Conservation (phyloP, 306 rosid species). For the Cucumis sativus region Cucumber_9930_V3 NC_026656.2:17706501-17707000, state of each 20-base stretch:
- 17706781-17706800: too few relatives aligned
- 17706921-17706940: too few relatives aligned
- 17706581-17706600: not conserved
- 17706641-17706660: not conserved
- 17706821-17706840: too few relatives aligned
- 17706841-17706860: too few relatives aligned
- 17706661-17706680: not conserved
- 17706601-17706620: not conserved
- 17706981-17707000: not conserved
- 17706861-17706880: too few relatives aligned
- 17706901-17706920: too few relatives aligned
- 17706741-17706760: too few relatives aligned
- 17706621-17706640: not conserved
- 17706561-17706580: not conserved
- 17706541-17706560: not conserved
- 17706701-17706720: not conserved
- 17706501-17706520: not conserved
- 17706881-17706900: too few relatives aligned
- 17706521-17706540: not conserved
- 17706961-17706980: not conserved
- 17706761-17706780: too few relatives aligned
- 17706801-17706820: too few relatives aligned
- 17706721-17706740: not conserved
- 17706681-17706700: not conserved
- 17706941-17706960: too few relatives aligned